Conservation (phyloP, 257 asterid species). For the Scutellaria galericulata region DNA sequence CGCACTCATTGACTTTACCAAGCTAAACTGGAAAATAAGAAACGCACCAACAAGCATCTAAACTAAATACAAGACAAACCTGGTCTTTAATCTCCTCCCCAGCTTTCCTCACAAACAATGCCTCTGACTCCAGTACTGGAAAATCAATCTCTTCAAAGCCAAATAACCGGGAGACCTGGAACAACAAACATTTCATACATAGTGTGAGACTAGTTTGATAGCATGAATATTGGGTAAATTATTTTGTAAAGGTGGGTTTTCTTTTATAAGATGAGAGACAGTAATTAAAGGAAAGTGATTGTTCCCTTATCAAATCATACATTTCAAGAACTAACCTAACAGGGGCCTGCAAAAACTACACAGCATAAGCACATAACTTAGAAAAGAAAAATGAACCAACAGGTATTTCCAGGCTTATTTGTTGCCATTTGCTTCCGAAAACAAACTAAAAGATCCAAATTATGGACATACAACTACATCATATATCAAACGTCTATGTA, state of each 20-base stretch:
- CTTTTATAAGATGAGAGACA: neutral
- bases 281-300: neutral
- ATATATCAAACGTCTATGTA: neutral
- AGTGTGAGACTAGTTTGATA: constrained; percentile 10
- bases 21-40: neutral
- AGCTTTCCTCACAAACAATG: constrained; percentile 89
- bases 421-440: neutral
- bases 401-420: neutral
- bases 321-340: neutral
- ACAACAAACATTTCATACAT: constrained; percentile 18
- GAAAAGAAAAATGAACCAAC: neutral
- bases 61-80: constrained; percentile 50
- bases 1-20: neutral
- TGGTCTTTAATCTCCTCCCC: constrained; percentile 98
- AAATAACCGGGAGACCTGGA: constrained; percentile 71
- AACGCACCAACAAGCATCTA: neutral
- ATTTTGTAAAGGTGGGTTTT: too few species aligned
- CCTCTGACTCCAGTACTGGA: constrained; percentile 95
- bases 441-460: neutral
- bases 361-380: neutral
- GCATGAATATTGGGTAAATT: too few species aligned
- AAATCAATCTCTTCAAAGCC: constrained; percentile 97
- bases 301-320: neutral
- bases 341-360: neutral
- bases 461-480: neutral